Evolutionary conservation across 2,329 filamentous ascomycete species (phyloP).

Genomic region (Ceratocystis destructans): DNA sequence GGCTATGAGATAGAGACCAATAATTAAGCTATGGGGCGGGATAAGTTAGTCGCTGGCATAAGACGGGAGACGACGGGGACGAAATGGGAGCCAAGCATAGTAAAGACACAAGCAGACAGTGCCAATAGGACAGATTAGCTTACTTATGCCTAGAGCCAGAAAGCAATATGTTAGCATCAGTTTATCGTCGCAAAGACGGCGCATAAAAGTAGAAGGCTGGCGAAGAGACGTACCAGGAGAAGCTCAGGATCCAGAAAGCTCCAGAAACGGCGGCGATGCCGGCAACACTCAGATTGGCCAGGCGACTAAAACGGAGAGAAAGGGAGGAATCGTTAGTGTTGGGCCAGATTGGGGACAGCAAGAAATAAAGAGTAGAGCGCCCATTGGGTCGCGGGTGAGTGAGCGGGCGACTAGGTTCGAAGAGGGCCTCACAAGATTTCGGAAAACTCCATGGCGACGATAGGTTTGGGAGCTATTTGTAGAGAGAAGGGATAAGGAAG

Average conservation of each 20-base stretch:
- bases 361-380: too few relatives aligned
- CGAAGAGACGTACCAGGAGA: slow-evolving; percentile 40
- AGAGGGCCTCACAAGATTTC: slow-evolving; percentile 69
- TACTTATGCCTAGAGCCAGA: slow-evolving; percentile 13
- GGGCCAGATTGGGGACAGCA: neutral
- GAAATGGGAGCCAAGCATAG: neutral
- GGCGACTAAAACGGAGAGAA: slow-evolving; percentile 47
- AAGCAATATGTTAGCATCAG: neutral
- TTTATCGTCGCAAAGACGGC: too few relatives aligned
- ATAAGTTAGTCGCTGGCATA: neutral
- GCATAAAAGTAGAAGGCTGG: too few relatives aligned
- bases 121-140: neutral
- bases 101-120: too few relatives aligned
- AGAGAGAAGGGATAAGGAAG: neutral
- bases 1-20: slow-evolving; percentile 76
- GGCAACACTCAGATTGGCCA: slow-evolving; percentile 83
- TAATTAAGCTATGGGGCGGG: slow-evolving; percentile 30
- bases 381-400: too few relatives aligned
- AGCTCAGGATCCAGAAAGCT: slow-evolving; percentile 54
- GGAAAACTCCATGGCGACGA: slow-evolving; percentile 66
- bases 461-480: neutral
- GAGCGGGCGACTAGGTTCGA: neutral
- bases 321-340: slow-evolving; percentile 9
- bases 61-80: neutral
- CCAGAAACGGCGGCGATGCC: slow-evolving; percentile 80